Evolutionary conservation across 2,329 filamentous ascomycete species (phyloP), one percentile per base, ranked within the genome.

Genomic region (Colletotrichum lentis): DNA sequence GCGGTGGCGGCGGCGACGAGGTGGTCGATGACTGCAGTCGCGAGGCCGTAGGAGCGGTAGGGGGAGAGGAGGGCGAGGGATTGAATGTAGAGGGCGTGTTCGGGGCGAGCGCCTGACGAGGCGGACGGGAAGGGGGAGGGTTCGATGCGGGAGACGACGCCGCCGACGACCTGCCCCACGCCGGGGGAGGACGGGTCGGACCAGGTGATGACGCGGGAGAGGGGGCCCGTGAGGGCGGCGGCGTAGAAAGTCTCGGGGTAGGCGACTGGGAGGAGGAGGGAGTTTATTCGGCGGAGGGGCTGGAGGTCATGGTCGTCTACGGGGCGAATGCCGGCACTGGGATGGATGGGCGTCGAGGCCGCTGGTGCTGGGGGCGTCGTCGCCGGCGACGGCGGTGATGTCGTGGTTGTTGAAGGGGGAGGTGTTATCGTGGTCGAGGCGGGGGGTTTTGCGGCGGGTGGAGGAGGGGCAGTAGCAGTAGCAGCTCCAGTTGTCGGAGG

Each of bases 211-310:
- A 87, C 82, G 70, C 88, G 87, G 66, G 86, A 89, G 80, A 87
- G 86, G 73, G 83, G 84, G 44, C 81, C 82, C 16, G 82, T 83
- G 24, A 79, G 77, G 20, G 80, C 73, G 12, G 84, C 82, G 69
- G 87, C 80, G 81, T 90, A 91, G 79, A 91, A 91, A 55, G 82
- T 81, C 75, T 90, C 88, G 3, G 86, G 83, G 76, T 91, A 91
- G 76, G 81, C 80, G 67, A 91, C 86, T 57, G 86, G 87, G 1
- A 91, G 85, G 60, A 91, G 84, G 58, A 91, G 84, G 52, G 86
- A 80, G 77, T 90, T 90, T 77, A 91, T 89, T 72, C 88, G 85
- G 46, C 86, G 86, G 6, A 91, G 81, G 52, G 86, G 82, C 64
- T 85, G 79, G 64, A 90, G 77, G 76, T 90, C 86, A 53, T 79